Percentiles rank a stretch among this genome's conserved stretches.
phyloP scores from a whole-genome alignment of 371 early-diverging fungal genomes.

The Mortierella sp. region DNA sequence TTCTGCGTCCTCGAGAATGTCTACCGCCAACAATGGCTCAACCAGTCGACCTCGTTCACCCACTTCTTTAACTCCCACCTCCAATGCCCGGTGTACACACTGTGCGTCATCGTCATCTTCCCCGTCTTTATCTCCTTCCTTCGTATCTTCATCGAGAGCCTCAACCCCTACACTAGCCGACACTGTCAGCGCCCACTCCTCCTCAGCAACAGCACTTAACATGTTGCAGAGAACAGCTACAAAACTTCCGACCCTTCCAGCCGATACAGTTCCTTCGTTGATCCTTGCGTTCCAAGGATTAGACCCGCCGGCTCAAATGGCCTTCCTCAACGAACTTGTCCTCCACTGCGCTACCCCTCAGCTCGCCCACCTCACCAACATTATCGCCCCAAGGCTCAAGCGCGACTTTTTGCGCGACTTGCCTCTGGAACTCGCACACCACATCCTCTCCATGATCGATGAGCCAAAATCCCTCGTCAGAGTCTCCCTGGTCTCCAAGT shows the following conservation, averaged over 20 bases:
- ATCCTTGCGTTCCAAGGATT: conserved; percentile 40
- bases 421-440: conserved; percentile 81
- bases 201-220: background rate
- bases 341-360: conserved; percentile 68
- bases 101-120: conserved; percentile 14
- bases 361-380: conserved; percentile 67
- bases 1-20: conserved; percentile 1
- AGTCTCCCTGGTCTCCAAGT: conserved; percentile 78
- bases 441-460: conserved; percentile 76
- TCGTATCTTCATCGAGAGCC: conserved; percentile 5
- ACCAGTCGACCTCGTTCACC: background rate
- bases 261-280: conserved; percentile 7
- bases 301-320: conserved; percentile 31
- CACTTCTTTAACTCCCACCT: background rate
- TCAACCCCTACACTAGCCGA: conserved; percentile 21
- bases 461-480: conserved; percentile 82
- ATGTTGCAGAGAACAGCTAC: background rate
- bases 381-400: conserved; percentile 78
- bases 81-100: background rate
- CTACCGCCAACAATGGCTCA: background rate
- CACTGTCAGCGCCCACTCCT: conserved; percentile 18
- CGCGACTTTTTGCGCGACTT: conserved; percentile 84
- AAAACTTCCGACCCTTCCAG: background rate
- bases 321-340: conserved; percentile 62
- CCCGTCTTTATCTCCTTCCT: conserved; percentile 4